Base-by-base conservation (phyloP, 2,329 filamentous ascomycete species). In the Fusarium pseudocircinatum region DNA sequence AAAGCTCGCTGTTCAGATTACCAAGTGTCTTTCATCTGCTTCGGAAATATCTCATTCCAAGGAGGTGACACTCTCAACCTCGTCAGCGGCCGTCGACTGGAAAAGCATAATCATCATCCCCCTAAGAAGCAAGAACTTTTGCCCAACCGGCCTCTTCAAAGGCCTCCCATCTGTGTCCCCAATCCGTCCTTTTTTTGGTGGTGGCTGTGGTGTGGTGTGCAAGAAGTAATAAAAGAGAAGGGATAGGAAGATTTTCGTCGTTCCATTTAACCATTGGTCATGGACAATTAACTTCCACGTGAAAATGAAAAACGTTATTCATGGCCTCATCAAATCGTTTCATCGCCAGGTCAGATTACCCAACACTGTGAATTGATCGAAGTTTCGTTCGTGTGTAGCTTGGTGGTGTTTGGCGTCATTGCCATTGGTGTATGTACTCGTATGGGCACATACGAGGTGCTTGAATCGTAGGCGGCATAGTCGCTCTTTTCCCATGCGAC, bases 381-480 rank as follows among this genome's bases (percentile, higher is more conserved):
- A 68, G 59, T 77, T 69, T 64, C 76, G 66, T 75, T 72, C 63
- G 69, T 42, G 54, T 74, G 72, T 58, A 76, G 72, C 60, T 73
- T 75, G 40, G 63, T 60, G 58, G 76, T 72, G 46, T 70, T 65
- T 40, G 72, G 71, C 59, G 63, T 66, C 58, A 76, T 67, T 65
- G 69, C 63, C 63, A 78, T 67, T 47, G 77, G 75, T 53, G 75
- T 74, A 24, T 73, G 69, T 60, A 79, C 75, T 39, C 79, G 76
- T 69, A 80, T 75, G 30, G 79, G 79, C 34, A 78, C 72, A 69
- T 82, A 81, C 57, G 81, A 82, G 9, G 81, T 82, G 74, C 80
- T 79, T 50, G 81, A 82, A 60, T 83, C 81, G 73, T 82, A 82
- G 9, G 79, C 73, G 56, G 77, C 81, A 60, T 78, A 79, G 40